These are phyloP conservation scores for Entamoeba histolytica DNA, from an alignment of 208 protist genomes.

Conservation along the genomic window DNA sequence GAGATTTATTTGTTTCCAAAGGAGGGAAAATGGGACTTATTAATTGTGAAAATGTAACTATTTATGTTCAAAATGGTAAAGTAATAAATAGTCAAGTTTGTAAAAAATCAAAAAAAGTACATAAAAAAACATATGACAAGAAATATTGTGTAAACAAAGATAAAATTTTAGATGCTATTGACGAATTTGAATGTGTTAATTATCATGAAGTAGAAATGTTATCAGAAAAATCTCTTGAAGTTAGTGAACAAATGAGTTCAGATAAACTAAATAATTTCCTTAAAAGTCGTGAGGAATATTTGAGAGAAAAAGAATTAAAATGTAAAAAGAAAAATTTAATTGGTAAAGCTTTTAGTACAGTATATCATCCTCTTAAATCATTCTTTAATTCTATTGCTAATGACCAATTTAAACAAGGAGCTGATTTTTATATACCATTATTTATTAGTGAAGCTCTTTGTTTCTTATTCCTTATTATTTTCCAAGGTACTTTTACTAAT, in stretches of 20 bases:
- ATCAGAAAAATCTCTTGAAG: neutral
- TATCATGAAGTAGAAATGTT: neutral
- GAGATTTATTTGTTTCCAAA: neutral
- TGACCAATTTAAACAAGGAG: neutral
- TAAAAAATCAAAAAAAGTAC: no score
- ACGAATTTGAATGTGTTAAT: neutral
- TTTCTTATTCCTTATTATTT: neutral
- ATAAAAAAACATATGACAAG: neutral
- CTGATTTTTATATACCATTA: neutral
- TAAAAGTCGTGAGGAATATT: neutral
- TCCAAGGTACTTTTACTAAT: neutral
- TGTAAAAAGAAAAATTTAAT: neutral
- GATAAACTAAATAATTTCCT: neutral
- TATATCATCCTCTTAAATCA: neutral
- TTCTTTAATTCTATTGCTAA: neutral
- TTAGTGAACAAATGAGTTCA: neutral
- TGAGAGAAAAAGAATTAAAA: neutral
- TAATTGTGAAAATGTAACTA: neutral
- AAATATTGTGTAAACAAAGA: neutral
- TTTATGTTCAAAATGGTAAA: neutral
- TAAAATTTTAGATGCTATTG: neutral
- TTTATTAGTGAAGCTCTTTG: neutral
- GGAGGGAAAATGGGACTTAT: neutral
- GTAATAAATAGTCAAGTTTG: neutral
- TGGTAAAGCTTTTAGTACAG: neutral